Evolutionary conservation across 2,329 filamentous ascomycete species (phyloP), one percentile per base, ranked within the genome.

Genomic region (Phyllosticta capitalensis): DNA sequence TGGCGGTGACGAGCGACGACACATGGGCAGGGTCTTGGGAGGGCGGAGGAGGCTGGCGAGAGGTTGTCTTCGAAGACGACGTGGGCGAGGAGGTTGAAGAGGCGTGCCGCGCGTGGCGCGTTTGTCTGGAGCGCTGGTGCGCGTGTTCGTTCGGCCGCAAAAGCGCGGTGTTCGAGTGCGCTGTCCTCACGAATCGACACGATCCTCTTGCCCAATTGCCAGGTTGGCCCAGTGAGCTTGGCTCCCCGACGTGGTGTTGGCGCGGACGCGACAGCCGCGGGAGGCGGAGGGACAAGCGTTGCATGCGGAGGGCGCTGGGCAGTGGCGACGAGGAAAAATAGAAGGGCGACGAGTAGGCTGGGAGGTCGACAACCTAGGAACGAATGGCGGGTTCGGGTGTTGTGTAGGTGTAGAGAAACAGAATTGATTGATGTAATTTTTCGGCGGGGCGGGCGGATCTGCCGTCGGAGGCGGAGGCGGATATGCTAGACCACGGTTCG

Each of bases 1-100:
- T 62, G 14, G 66, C 61, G 21, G 38, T n/a, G 38, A 45, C 14
- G n/a, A 45, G 38, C 38, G 38, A 45, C 14, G 38, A 45, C 12
- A 45, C 38, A n/a, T 17, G 5, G 72, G 67, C 38, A 14, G 38
- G 3, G 38, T 17, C 6, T n/a, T 45, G 24, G 24, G 24, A 26
- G 4, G 24, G 24, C 38, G 6, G 4, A 14, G 17, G 38, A n/a
- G n/a, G 17, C 3, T 7, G 9, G 30, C 5, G 14, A 38, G 30
- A 17, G 30, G 3, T 26, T 17, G 14, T 45, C 12, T 12, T 45
- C 38, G 14, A n/a, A n/a, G 38, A n/a, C n/a, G 17, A 45, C 6
- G 38, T 45, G 14, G 38, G 38, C 14, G 38, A 45, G 38, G 38
- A 6, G 17, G 38, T n/a, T n/a, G 38, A n/a, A 17, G 14, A 45